Conservation (phyloP, 2,329 filamentous ascomycete genomes). For the Monilinia fructigena region DNA sequence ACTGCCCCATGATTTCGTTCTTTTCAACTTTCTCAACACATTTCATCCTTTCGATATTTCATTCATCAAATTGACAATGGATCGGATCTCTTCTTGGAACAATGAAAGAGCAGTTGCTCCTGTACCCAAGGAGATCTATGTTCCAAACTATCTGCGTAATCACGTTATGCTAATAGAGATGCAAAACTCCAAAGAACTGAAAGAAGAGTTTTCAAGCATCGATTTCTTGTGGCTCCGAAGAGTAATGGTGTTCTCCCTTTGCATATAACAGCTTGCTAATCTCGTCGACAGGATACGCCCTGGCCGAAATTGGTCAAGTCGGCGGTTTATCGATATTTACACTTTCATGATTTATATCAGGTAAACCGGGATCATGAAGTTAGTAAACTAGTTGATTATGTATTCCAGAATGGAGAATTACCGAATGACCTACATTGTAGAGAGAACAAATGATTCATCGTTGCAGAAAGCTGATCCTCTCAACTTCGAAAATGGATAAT, state of each 20-base stretch:
- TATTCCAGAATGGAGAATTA: constrained; percentile 1
- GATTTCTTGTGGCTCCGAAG: neutral
- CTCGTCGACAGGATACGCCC: neutral
- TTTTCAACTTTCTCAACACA: neutral
- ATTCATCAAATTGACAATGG: neutral
- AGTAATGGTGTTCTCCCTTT: neutral
- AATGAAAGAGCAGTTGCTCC: neutral
- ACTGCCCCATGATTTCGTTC: neutral
- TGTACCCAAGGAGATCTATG: neutral
- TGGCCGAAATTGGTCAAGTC: constrained; percentile 7
- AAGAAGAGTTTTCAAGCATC: constrained; percentile 2
- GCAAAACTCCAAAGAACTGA: neutral
- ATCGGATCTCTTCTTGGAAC: neutral
- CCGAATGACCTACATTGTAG: neutral
- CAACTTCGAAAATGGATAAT: neutral
- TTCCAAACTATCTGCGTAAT: neutral
- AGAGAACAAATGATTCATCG: constrained; percentile 11
- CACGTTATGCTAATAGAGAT: constrained; percentile 8
- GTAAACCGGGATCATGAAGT: neutral
- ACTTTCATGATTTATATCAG: constrained; percentile 6
- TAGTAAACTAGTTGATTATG: neutral
- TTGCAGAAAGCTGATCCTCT: neutral
- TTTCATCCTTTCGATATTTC: neutral
- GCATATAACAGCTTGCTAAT: neutral
- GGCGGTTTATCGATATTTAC: constrained; percentile 10